Evolutionary conservation across 441 rosid genomes (phyloP).

Genomic region (Pelargonium fulgidum): DNA sequence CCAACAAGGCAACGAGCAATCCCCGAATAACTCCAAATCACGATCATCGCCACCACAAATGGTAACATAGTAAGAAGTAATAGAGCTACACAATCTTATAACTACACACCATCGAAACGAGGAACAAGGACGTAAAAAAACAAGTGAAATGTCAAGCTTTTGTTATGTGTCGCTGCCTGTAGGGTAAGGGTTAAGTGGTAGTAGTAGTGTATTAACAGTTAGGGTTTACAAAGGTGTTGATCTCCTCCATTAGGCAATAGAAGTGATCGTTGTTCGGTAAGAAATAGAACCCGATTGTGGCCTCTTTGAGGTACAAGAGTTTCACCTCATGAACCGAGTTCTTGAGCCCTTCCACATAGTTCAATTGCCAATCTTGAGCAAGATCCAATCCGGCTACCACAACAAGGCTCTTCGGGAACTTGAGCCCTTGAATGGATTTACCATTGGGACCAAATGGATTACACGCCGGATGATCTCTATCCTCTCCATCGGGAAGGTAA

Average conservation of each 20-base stretch:
- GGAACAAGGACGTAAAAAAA: no score
- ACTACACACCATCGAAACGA: no score
- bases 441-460: background rate
- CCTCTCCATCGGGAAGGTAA: background rate
- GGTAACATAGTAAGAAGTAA: no score
- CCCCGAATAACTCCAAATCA: no score
- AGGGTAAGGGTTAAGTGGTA: no score
- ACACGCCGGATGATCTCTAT: background rate
- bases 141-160: background rate
- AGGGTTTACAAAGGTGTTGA: background rate
- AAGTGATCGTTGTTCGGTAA: background rate
- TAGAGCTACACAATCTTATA: no score
- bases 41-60: no score
- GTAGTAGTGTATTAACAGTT: background rate
- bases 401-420: background rate
- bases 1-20: no score
- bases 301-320: background rate
- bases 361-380: background rate
- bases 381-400: background rate
- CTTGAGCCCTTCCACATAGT: background rate
- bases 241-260: constrained; percentile 4
- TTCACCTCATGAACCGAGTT: background rate
- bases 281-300: background rate
- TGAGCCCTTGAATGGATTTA: background rate
- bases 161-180: no score